Conservation (phyloP, 345 rosid genomes). For the Schrenkiella parvula region DNA sequence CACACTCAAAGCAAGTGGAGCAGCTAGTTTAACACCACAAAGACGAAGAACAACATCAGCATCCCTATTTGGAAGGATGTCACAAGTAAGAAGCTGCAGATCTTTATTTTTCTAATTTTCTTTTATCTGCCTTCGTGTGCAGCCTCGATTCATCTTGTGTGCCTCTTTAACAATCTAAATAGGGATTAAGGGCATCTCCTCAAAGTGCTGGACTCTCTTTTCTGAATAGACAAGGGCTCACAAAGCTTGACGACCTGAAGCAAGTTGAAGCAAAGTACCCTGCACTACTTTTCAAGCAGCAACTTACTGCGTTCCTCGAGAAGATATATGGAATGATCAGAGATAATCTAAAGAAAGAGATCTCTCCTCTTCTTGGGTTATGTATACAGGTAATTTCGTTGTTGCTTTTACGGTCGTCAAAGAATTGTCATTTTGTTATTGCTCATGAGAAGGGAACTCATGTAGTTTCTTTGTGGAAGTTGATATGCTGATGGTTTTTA, state of each 20-base stretch:
- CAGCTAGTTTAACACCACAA: conserved; percentile 97
- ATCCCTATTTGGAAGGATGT: conserved; percentile 97
- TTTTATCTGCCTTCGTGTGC: conserved; percentile 4
- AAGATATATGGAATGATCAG: conserved; percentile 99
- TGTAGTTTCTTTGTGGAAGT: background rate
- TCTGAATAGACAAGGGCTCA: conserved; percentile 64
- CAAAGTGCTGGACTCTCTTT: conserved; percentile 86
- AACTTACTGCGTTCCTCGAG: conserved; percentile 98
- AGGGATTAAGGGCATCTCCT: conserved; percentile 88
- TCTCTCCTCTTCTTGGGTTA: conserved; percentile 89
- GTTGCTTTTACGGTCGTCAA: conserved; percentile 6
- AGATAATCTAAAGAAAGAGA: conserved; percentile 94
- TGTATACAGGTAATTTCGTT: conserved; percentile 80
- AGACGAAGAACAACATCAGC: conserved; percentile 86
- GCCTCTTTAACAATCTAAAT: conserved; percentile 27
- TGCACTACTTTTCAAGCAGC: conserved; percentile 93
- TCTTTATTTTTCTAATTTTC: background rate
- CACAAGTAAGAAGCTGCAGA: conserved; percentile 59
- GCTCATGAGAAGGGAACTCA: background rate
- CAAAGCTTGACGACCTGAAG: conserved; percentile 76
- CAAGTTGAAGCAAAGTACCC: conserved; percentile 99
- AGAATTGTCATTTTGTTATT: background rate
- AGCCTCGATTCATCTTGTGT: conserved; percentile 1
- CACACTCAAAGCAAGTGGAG: conserved; percentile 94
- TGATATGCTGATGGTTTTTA: background rate